These are phyloP conservation scores for Plantago coronopus DNA, from an alignment of 305 asterid species.

Conservation along the genomic window DNA sequence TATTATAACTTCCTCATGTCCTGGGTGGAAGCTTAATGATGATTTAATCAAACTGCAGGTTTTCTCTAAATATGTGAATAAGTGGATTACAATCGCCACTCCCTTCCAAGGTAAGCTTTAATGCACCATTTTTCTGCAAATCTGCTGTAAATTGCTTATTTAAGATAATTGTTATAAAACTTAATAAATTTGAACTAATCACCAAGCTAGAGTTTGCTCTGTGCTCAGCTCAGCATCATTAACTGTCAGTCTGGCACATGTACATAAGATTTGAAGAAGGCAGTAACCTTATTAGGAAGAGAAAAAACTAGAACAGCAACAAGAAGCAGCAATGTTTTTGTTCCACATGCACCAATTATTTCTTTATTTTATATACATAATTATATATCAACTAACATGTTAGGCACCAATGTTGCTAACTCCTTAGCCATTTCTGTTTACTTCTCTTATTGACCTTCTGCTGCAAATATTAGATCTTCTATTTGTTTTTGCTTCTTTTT, in stretches of 20 bases:
- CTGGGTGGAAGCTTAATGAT: constrained; percentile 21
- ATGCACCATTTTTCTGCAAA: not conserved
- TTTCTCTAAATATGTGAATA: constrained; percentile 67
- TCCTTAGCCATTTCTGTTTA: too few species aligned
- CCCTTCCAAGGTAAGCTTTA: constrained; percentile 39
- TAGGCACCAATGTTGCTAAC: too few species aligned
- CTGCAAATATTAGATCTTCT: too few species aligned
- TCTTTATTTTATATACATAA: too few species aligned
- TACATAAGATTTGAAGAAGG: not conserved
- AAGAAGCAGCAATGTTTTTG: not conserved
- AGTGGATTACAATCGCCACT: constrained; percentile 82
- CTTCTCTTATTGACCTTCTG: not conserved
- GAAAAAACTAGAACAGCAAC: too few species aligned
- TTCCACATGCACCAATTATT: not conserved
- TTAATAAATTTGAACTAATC: not conserved
- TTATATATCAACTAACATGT: too few species aligned
- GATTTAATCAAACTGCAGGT: constrained; percentile 39
- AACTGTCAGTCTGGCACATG: not conserved
- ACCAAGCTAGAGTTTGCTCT: not conserved
- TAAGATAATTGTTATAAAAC: not conserved
- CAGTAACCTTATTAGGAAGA: not conserved
- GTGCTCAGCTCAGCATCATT: not conserved
- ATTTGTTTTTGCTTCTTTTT: constrained; percentile 2
- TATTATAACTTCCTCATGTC: not conserved
- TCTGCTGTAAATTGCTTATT: not conserved